Evolutionary conservation across 1,139 yeast species (phyloP).

Genomic region (Yamadazyma dendronema): DNA sequence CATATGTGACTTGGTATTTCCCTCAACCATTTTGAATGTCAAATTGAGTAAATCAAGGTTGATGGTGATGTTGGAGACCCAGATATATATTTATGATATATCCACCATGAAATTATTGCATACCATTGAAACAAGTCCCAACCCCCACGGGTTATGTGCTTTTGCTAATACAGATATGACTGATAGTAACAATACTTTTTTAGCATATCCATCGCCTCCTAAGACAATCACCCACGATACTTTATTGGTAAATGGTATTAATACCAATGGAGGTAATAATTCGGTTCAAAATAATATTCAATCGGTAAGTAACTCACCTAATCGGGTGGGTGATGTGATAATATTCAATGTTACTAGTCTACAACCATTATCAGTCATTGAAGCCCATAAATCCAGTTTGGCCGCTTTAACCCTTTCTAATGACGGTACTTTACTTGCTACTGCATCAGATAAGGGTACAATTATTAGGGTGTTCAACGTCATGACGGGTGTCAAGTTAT

Average conservation of each 20-base stretch:
- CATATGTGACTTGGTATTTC: conserved; percentile 87
- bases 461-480: conserved; percentile 86
- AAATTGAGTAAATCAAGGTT: conserved; percentile 73
- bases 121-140: conserved; percentile 83
- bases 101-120: conserved; percentile 83
- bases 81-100: conserved; percentile 86
- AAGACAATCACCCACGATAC: conserved; percentile 47
- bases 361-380: conserved; percentile 86
- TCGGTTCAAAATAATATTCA: conserved; percentile 42
- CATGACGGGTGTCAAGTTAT: conserved; percentile 75
- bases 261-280: conserved; percentile 47
- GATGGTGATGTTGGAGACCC: conserved; percentile 77
- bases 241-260: conserved; percentile 40
- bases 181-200: conserved; percentile 51
- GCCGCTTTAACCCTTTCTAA: conserved; percentile 76
- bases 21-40: conserved; percentile 76
- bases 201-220: conserved; percentile 89
- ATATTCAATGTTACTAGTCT: conserved; percentile 73
- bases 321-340: conserved; percentile 82
- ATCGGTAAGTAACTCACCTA: conserved; percentile 46
- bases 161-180: conserved; percentile 57
- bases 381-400: conserved; percentile 86
- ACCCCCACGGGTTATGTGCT: conserved; percentile 59
- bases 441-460: conserved; percentile 95
- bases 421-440: conserved; percentile 83